Evolutionary conservation across 164 flowering plant species (phyloP).

Genomic region (Tinospora cordifolia): DNA sequence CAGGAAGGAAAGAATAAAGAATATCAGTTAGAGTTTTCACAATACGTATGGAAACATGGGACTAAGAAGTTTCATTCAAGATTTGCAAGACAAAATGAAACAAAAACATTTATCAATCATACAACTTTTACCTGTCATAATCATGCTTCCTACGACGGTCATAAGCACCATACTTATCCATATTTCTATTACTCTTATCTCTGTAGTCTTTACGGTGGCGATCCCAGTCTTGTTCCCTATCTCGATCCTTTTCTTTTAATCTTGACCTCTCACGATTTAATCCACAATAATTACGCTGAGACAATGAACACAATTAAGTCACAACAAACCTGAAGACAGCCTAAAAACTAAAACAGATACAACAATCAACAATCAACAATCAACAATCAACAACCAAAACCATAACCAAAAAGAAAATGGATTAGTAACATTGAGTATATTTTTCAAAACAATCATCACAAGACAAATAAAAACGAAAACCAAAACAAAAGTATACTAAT

Average conservation of each 20-base stretch:
- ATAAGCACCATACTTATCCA: slow-evolving; percentile 30
- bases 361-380: too few relatives aligned
- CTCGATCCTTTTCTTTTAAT: slow-evolving; percentile 32
- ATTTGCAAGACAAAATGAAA: neutral
- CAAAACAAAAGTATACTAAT: too few relatives aligned
- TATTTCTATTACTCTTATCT: slow-evolving; percentile 35
- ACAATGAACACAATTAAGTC: slow-evolving; percentile 11
- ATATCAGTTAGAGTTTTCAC: too few relatives aligned
- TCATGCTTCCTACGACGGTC: slow-evolving; percentile 31
- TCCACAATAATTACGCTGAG: slow-evolving; percentile 35
- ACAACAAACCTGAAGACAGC: neutral
- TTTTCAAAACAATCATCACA: too few relatives aligned
- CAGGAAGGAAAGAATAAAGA: too few relatives aligned
- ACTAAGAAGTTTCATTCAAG: too few relatives aligned
- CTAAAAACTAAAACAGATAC: neutral
- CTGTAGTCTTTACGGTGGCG: slow-evolving; percentile 34
- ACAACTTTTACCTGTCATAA: slow-evolving; percentile 34
- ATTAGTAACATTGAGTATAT: too few relatives aligned
- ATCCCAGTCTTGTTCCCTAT: slow-evolving; percentile 37
- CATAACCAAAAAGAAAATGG: too few relatives aligned
- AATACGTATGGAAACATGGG: too few relatives aligned
- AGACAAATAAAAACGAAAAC: too few relatives aligned
- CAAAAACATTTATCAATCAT: neutral
- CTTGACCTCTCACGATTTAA: slow-evolving; percentile 35
- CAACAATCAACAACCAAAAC: too few relatives aligned